These are phyloP conservation scores for Acanthamoeba culbertsoni DNA, from an alignment of 208 protist genomes.

Conservation along the genomic window DNA sequence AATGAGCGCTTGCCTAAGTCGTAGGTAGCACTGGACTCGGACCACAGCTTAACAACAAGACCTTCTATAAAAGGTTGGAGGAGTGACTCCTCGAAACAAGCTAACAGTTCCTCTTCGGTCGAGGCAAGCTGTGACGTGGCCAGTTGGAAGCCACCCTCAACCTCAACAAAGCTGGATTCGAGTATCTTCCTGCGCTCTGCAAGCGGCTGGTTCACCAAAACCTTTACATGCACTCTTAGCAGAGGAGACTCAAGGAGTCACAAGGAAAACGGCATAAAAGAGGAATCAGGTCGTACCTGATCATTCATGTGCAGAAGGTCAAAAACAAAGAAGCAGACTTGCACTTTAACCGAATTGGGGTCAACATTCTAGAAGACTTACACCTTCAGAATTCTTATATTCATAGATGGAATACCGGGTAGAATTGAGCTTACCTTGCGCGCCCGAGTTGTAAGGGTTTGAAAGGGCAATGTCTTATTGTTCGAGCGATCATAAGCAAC, in stretches of 20 bases:
- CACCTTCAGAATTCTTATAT: background rate
- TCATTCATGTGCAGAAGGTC: constrained; percentile 99
- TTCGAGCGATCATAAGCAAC: constrained; percentile 93
- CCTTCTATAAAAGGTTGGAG: constrained; percentile 89
- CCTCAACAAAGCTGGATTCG: constrained; percentile 81
- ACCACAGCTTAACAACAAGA: constrained; percentile 98
- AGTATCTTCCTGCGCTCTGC: constrained; percentile 87
- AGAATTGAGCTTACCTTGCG: constrained; percentile 66
- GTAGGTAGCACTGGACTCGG: constrained; percentile 91
- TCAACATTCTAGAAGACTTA: constrained; percentile 86
- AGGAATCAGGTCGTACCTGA: constrained; percentile 58
- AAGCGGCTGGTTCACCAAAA: constrained; percentile 88
- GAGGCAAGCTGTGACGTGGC: constrained; percentile 86
- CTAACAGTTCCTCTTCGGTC: constrained; percentile 92
- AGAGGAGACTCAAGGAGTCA: too few species aligned
- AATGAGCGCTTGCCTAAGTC: constrained; percentile 95
- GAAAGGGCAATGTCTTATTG: constrained; percentile 94
- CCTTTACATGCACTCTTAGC: too few species aligned
- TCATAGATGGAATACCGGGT: background rate
- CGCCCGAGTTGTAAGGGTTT: constrained; percentile 86
- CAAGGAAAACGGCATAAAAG: too few species aligned
- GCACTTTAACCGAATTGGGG: constrained; percentile 91
- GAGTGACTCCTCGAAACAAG: constrained; percentile 91
- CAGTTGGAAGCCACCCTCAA: constrained; percentile 87
- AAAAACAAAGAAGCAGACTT: constrained; percentile 98